These are phyloP conservation scores for Elymus sibiricus DNA, from an alignment of 176 grass and related monocot species.

Conservation along the genomic window DNA sequence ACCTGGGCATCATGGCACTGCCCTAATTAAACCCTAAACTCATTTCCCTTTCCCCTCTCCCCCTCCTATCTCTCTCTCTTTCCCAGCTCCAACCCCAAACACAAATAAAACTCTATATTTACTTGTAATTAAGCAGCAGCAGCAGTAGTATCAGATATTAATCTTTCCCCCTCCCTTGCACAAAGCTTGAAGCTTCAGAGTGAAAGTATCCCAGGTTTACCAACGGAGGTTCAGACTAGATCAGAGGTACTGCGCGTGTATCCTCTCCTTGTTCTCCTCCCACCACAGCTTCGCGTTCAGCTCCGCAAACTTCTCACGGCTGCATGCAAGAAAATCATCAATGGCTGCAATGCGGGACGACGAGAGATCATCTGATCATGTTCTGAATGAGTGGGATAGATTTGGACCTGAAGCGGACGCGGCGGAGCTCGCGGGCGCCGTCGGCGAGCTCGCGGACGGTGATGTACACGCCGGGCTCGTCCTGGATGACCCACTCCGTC, in stretches of 20 bases:
- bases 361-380: neutral
- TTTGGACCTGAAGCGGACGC: constrained; percentile 71
- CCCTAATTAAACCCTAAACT: constrained; percentile 12
- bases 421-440: constrained; percentile 69
- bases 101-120: constrained; percentile 2
- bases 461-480: constrained; percentile 75
- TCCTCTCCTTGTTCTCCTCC: constrained; percentile 90
- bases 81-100: constrained; percentile 31
- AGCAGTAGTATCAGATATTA: constrained; percentile 1
- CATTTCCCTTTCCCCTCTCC: neutral
- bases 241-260: constrained; percentile 69
- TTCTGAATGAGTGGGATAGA: no score
- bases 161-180: constrained; percentile 15
- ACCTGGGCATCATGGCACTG: neutral
- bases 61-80: neutral
- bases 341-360: neutral
- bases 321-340: constrained; percentile 3
- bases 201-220: neutral
- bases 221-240: neutral
- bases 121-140: constrained; percentile 22
- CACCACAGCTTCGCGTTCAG: constrained; percentile 78
- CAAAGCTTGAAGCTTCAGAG: neutral
- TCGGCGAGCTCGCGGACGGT: constrained; percentile 69
- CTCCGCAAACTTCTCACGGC: constrained; percentile 76
- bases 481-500: constrained; percentile 67